A percentile compares a stretch with the other conserved stretches of the same genome.
phyloP scores from a whole-genome alignment of 1,139 yeast genomes.

The Zygosaccharomyces sapae region DNA sequence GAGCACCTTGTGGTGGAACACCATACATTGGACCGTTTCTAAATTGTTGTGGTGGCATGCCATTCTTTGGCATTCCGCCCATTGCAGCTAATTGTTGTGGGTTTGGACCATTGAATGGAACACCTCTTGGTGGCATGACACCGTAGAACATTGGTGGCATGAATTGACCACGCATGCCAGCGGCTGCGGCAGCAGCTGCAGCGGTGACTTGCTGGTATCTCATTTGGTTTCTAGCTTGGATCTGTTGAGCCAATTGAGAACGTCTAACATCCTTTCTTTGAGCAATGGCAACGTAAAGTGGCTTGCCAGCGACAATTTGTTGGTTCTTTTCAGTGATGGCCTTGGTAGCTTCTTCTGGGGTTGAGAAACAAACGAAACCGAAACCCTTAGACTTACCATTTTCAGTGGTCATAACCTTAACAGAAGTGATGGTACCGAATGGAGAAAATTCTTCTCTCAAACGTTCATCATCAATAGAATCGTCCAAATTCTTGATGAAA shows the following conservation, averaged over 20 bases:
- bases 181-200: constrained; percentile 49
- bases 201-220: constrained; percentile 89
- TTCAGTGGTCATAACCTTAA: constrained; percentile 94
- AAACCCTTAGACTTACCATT: constrained; percentile 95
- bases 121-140: constrained; percentile 79
- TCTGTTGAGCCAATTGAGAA: constrained; percentile 94
- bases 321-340: constrained; percentile 99
- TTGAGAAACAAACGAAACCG: constrained; percentile 96
- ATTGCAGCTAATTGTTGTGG: constrained; percentile 69
- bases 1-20: constrained; percentile 69
- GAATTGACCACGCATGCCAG: constrained; percentile 90
- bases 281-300: constrained; percentile 97
- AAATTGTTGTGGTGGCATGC: constrained; percentile 47
- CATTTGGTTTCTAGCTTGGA: constrained; percentile 97
- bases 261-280: constrained; percentile 99
- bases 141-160: constrained; percentile 91
- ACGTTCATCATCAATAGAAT: constrained; percentile 83
- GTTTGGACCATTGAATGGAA: constrained; percentile 83
- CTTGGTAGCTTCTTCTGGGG: constrained; percentile 98
- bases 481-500: constrained; percentile 95
- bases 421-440: constrained; percentile 93
- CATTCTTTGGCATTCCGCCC: constrained; percentile 61
- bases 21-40: constrained; percentile 79
- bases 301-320: constrained; percentile 92
- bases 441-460: constrained; percentile 90